Conservation (phyloP, 148 eudicot species). For the Spergularia bocconei region DNA sequence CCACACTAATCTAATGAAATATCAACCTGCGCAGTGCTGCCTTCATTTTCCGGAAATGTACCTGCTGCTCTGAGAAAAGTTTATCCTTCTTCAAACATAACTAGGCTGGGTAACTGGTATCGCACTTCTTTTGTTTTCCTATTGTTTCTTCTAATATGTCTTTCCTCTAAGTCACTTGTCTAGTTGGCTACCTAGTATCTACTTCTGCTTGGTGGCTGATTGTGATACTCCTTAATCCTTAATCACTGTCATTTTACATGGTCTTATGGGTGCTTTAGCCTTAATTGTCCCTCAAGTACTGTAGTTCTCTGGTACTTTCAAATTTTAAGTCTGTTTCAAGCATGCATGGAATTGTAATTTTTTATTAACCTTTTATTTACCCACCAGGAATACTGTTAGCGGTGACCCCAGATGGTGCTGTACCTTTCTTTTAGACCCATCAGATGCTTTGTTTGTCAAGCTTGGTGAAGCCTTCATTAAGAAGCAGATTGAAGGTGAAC, state of each 20-base stretch:
- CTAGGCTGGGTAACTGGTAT: slow-evolving; percentile 92
- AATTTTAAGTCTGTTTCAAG: background rate
- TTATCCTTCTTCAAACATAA: slow-evolving; percentile 82
- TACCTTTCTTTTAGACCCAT: slow-evolving; percentile 93
- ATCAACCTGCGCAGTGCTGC: slow-evolving; percentile 55
- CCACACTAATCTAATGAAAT: slow-evolving; percentile 1
- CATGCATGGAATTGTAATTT: slow-evolving; percentile 7
- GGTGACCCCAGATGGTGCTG: slow-evolving; percentile 94
- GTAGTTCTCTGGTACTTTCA: background rate
- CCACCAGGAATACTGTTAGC: slow-evolving; percentile 74
- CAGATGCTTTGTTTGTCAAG: slow-evolving; percentile 82
- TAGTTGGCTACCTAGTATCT: background rate
- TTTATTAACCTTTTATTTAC: background rate
- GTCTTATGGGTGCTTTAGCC: background rate
- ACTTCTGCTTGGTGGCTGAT: slow-evolving; percentile 9
- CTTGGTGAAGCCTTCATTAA: slow-evolving; percentile 91
- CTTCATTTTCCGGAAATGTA: slow-evolving; percentile 97
- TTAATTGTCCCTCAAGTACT: background rate
- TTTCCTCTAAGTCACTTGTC: background rate
- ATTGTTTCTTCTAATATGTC: slow-evolving; percentile 9
- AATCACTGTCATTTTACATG: background rate
- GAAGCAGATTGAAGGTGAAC: slow-evolving; percentile 72
- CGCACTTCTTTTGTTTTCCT: slow-evolving; percentile 15
- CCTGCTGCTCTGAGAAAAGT: slow-evolving; percentile 74
- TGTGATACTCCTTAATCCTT: slow-evolving; percentile 16